Base-by-base conservation (phyloP, 257 asterid species). In the Jaltomata sinuosa region DNA sequence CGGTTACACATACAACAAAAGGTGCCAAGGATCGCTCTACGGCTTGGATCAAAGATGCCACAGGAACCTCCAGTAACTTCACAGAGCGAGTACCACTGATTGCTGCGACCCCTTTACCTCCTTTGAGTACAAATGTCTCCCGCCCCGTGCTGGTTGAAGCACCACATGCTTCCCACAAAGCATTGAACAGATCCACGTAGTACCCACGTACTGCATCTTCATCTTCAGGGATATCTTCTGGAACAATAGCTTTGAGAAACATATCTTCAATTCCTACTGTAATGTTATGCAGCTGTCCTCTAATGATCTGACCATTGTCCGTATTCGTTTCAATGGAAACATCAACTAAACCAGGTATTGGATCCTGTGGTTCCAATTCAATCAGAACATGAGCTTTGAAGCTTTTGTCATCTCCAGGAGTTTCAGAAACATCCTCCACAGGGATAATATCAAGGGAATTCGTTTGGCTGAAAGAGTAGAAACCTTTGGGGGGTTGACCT, bases 81-180 rank as follows among this genome's bases (percentile, higher is more conserved):
- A 96, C 99, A 0, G 98, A 96, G 34, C 90, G 94, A 5, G 99
- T 94, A 87, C 98, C 97, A 11, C 89, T 93, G 71, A 96, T 87
- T 32, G 97, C 98, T 83, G 97, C 91, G 50, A 90, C 88, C 50
- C 99, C 98, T 85, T 90, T 96, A 86, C 98, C 98, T 81, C 98
- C 99, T 92, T 90, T 96, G 83, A 96, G 87, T 77, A 87, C 86
- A 76, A 94, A 96, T 74, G 92, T 87, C 90, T 96, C 99, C 82
- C 97, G 85, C 72, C 98, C 98, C 14, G 96, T 92, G 87, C 92
- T 90, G 79, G 98, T 88, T 67, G 97, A 87, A 67, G 98, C 53
- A 82, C 93, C 98, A 67, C 98, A 94, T 52, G 98, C 97, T 90
- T 94, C 99, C 99, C 99, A 96, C 83, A 96, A 87, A 34, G 98